These are phyloP conservation scores for Hypsizygus ulmarius DNA, from an alignment of 1,284 basidiomycete species.

Conservation along the genomic window DNA sequence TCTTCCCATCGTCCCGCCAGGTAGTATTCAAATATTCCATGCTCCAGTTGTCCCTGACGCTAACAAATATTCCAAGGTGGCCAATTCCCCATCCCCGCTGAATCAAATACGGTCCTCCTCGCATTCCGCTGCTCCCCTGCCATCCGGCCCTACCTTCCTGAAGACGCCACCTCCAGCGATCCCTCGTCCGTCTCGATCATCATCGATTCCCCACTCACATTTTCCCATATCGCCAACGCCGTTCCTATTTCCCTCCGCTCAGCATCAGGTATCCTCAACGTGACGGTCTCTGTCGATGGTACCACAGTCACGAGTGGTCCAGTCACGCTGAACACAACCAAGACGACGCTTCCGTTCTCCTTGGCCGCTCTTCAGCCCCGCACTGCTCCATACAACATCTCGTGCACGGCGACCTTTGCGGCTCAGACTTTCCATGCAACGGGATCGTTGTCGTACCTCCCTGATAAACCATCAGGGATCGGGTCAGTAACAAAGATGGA, in stretches of 20 bases:
- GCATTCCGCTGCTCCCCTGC: slow-evolving; percentile 67
- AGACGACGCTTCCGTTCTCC: slow-evolving; percentile 49
- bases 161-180: slow-evolving; percentile 44
- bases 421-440: slow-evolving; percentile 47
- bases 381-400: slow-evolving; percentile 45
- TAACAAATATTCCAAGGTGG: slow-evolving; percentile 34
- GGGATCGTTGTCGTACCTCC: slow-evolving; percentile 56
- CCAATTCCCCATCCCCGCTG: slow-evolving; percentile 51
- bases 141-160: slow-evolving; percentile 62
- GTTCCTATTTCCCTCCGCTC: slow-evolving; percentile 37
- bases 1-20: slow-evolving; percentile 20
- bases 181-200: slow-evolving; percentile 42
- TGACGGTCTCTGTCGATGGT: slow-evolving; percentile 34
- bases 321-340: slow-evolving; percentile 55
- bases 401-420: slow-evolving; percentile 45
- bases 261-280: slow-evolving; percentile 24
- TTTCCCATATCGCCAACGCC: slow-evolving; percentile 42
- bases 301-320: slow-evolving; percentile 39
- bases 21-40: slow-evolving; percentile 2
- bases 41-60: not conserved
- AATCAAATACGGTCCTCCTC: slow-evolving; percentile 51
- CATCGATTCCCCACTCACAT: slow-evolving; percentile 57
- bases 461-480: slow-evolving; percentile 44
- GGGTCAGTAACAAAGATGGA: slow-evolving; percentile 68
- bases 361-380: slow-evolving; percentile 46